Base-by-base conservation (phyloP, 192 early-diverging fungal species). In the Diversispora epigaea region DNA sequence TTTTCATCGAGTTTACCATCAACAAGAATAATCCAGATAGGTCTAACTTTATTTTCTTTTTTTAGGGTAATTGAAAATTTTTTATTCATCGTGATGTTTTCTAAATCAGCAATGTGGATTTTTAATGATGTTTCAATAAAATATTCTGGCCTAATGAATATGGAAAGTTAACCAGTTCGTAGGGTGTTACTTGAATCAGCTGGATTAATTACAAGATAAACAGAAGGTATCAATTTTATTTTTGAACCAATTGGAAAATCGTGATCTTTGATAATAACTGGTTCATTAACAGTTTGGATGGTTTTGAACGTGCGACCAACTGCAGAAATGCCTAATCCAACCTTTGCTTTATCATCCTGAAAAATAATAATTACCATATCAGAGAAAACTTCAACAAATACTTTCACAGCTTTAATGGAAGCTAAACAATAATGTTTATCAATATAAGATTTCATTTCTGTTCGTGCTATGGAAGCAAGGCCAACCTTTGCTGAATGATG, bases 381-480 rank as follows among this genome's bases (percentile, higher is more conserved):
- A 4, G 64, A 14, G n/a, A 66, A 66, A 21, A 11, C 21, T 46
- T 4, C 14, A 17, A 43, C 64, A 66, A 66, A 66, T n/a, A 43
- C 17, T 44, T 21, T 66, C 9, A 46, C 21, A 6, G 2, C 39
- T 44, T 66, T 66, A 2, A 66, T 4, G 9, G 64, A 66, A 17
- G 44, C 64, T 6, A 66, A 10, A 21, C 64, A 66, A 66, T 66
- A 66, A 15, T 66, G n/a, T 66, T 66, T n/a, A 21, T 66, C 64
- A 46, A 46, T 19, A 66, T 66, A 43, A 46, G 14, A 4, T 15
- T 3, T 66, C n/a, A 66, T 66, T 1, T 66, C 44, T 9, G 39
- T 44, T 45, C 41, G 17, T 44, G 2, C 39, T 21, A 66, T 21
- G 12, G 64, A 5, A 10, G 40, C 41, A 15, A 43, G 11, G 6